Evolutionary conservation across 2,329 filamentous ascomycete genomes (phyloP), one percentile per base, ranked within the genome.

Genomic region (Zymoseptoria pseudotritici): DNA sequence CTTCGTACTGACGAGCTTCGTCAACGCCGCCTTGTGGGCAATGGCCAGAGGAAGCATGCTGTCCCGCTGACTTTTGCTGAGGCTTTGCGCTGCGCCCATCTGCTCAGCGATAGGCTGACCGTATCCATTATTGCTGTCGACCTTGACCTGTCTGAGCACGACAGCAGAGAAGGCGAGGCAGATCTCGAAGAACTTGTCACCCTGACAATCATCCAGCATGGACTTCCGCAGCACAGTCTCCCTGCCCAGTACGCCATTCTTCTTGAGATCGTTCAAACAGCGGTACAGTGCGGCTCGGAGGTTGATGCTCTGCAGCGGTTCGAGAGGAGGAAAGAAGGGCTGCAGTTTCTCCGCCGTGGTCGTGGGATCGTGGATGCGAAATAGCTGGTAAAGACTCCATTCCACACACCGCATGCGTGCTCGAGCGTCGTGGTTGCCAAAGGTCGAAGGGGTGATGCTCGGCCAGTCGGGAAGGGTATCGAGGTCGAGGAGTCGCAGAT

Each of bases 161-260:
- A 86, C 83, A 13, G 89, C 89, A 1, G 93, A 97, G 69, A 99
- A 95, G 0, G 85, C 80, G 2, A 90, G 85, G 26, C 97, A 80
- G 1, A 96, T 78, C 71, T 99, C 94, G 71, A 92, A 91, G 58
- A 97, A 84, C 64, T 90, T 87, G 58, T 96, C 91, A 5, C 93
- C 93, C 66, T 89, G 92, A 76, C 94, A 99, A 68, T 99, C 93
- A 71, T 99, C 94, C 56, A 99, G 79, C 90, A 97, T 96, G 0
- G 91, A 96, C 78, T 96, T 97, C 56, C 94, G 85, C 31, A 97
- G 77, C 0, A 95, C 83, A 0, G 84, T 83, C 70, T 96, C 91
- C 55, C 90, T 82, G 2, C 91, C 90, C 8, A 97, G 79, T 0
- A 87, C 79, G 29, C 91, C 92, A 76, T 85, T 90, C 77, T 95